These are phyloP conservation scores for Fusarium sp. DNA, from an alignment of 2,329 filamentous ascomycete species.

Conservation along the genomic window DNA sequence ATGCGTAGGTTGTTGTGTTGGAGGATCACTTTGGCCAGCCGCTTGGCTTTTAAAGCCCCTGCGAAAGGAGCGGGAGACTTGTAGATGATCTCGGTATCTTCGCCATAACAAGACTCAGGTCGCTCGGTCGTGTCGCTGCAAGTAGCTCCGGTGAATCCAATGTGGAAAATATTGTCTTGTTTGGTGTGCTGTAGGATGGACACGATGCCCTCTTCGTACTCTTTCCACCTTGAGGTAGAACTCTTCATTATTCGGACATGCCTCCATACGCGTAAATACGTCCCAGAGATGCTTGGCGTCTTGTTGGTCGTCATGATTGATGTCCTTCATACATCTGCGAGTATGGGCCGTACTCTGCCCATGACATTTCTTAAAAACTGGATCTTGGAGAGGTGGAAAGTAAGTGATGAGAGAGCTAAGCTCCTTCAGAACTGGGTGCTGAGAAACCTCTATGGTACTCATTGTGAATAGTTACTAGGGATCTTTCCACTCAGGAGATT, in stretches of 20 bases:
- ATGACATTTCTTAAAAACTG: not conserved
- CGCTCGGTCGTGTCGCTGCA: too few relatives aligned
- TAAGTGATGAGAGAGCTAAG: conserved; percentile 4
- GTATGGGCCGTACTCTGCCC: too few relatives aligned
- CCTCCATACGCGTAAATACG: not conserved
- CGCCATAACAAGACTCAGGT: conserved; percentile 7
- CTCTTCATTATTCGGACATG: not conserved
- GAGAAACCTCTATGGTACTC: not conserved
- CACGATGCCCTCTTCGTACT: not conserved
- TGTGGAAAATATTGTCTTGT: conserved; percentile 10
- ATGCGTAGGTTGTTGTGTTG: not conserved
- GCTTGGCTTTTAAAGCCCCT: conserved; percentile 19
- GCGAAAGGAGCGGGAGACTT: conserved; percentile 8
- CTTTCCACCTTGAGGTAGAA: not conserved
- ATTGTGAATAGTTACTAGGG: conserved; percentile 1
- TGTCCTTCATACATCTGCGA: not conserved
- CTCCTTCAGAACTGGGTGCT: conserved; percentile 3
- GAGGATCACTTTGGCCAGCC: conserved; percentile 9
- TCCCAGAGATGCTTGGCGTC: conserved; percentile 1
- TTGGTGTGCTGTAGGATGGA: conserved; percentile 19
- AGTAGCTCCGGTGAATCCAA: conserved; percentile 17
- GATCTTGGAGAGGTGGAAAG: not conserved
- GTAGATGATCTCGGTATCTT: conserved; percentile 1
- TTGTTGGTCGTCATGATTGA: not conserved
- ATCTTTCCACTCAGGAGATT: not conserved